These are phyloP conservation scores for Zasmidium cellare DNA, from an alignment of 2,329 filamentous ascomycete species.

Conservation along the genomic window DNA sequence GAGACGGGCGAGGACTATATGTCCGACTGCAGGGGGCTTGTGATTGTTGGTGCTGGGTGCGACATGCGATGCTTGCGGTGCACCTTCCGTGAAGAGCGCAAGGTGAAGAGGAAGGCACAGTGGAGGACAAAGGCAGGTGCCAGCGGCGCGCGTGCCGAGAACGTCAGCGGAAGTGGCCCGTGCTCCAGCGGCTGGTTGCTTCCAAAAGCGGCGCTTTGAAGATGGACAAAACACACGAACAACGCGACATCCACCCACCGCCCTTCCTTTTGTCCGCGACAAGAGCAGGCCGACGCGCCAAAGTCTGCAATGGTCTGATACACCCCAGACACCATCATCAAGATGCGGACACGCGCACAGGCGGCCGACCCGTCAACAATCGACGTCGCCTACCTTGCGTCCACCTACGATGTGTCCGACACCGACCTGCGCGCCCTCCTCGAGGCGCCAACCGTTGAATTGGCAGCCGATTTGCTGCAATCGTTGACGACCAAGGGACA, in stretches of 20 bases:
- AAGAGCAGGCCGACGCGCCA: not conserved
- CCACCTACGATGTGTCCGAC: constrained; percentile 69
- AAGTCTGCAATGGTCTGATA: constrained; percentile 17
- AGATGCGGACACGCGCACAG: constrained; percentile 50
- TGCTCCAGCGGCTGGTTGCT: not conserved
- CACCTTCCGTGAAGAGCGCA: not conserved
- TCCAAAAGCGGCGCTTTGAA: constrained; percentile 1
- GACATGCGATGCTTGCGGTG: not conserved
- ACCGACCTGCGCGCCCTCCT: constrained; percentile 61
- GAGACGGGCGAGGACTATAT: not conserved
- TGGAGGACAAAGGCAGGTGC: not conserved
- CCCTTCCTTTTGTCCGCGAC: not conserved
- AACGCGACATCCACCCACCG: not conserved
- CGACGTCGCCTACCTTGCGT: constrained; percentile 72
- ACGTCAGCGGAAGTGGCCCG: not conserved
- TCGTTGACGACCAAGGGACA: constrained; percentile 76
- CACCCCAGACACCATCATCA: constrained; percentile 17
- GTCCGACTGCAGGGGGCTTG: not conserved
- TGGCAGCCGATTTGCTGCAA: constrained; percentile 72
- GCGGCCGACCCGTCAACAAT: constrained; percentile 55
- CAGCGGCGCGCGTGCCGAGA: not conserved
- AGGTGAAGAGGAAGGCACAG: not conserved
- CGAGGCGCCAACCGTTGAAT: constrained; percentile 71
- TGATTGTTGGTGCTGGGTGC: not conserved
- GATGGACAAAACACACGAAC: constrained; percentile 2